A percentile compares a stretch with the other conserved stretches of the same genome.
phyloP scores from a whole-genome alignment of 2,329 filamentous ascomycete species.

The Gnomoniopsis sp. region DNA sequence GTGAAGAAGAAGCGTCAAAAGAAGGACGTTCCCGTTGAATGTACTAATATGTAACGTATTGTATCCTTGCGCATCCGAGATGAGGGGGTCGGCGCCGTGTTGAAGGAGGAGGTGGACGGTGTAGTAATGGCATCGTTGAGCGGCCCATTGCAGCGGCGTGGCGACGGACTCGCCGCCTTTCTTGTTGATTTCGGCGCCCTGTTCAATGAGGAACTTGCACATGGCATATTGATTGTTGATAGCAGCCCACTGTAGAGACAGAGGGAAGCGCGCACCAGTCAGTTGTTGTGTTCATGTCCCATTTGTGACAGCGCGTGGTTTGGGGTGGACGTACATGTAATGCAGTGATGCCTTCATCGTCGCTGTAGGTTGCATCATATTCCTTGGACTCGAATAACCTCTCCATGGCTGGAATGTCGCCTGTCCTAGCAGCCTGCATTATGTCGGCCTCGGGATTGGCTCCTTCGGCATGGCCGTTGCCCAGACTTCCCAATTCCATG shows the following conservation, averaged over 20 bases:
- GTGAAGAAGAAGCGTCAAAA: slow-evolving; percentile 85
- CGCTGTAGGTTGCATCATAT: slow-evolving; percentile 76
- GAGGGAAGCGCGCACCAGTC: background rate
- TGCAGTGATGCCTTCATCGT: slow-evolving; percentile 92
- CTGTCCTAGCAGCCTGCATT: slow-evolving; percentile 90
- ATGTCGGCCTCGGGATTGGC: slow-evolving; percentile 61
- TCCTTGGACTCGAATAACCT: slow-evolving; percentile 82
- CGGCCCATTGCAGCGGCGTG: slow-evolving; percentile 94
- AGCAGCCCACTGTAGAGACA: slow-evolving; percentile 79
- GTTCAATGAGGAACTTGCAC: slow-evolving; percentile 87
- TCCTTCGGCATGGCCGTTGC: slow-evolving; percentile 41
- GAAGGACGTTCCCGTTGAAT: slow-evolving; percentile 91
- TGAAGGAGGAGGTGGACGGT: slow-evolving; percentile 89
- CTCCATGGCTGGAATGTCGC: slow-evolving; percentile 83
- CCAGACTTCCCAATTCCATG: slow-evolving; percentile 52
- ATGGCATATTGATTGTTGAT: slow-evolving; percentile 99
- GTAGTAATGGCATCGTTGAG: slow-evolving; percentile 95
- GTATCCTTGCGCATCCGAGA: slow-evolving; percentile 93
- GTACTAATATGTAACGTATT: slow-evolving; percentile 97
- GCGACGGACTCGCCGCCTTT: slow-evolving; percentile 95
- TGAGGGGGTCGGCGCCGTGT: slow-evolving; percentile 85
- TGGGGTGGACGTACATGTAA: slow-evolving; percentile 67
- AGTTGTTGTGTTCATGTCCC: background rate
- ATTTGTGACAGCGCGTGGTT: slow-evolving; percentile 2
- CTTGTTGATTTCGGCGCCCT: slow-evolving; percentile 85